A percentile compares a stretch with the other conserved stretches of the same genome.
Conservation (phyloP, 805 yeast genomes). For the Metschnikowia arizonensis region DNA sequence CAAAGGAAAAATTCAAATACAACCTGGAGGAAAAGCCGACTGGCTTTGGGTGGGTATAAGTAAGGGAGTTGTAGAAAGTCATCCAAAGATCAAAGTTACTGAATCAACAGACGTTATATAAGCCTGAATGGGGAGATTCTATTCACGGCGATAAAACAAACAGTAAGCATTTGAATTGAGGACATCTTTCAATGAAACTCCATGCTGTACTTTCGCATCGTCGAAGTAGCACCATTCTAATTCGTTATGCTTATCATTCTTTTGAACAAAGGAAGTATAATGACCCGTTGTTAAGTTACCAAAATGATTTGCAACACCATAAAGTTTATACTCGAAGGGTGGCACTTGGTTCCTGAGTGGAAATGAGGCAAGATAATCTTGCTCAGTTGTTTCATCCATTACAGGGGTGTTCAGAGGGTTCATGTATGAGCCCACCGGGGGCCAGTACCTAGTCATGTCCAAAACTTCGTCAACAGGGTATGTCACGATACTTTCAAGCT, state of each 20-base stretch:
- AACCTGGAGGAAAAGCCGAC: constrained; percentile 41
- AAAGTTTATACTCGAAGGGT: constrained; percentile 73
- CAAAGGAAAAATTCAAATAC: constrained; percentile 56
- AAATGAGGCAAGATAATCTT: constrained; percentile 44
- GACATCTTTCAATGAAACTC: constrained; percentile 49
- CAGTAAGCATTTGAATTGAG: constrained; percentile 78
- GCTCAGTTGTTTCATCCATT: constrained; percentile 41
- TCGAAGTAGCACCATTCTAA: constrained; percentile 81
- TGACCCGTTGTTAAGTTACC: constrained; percentile 87
- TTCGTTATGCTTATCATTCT: constrained; percentile 41
- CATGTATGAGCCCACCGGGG: constrained; percentile 36
- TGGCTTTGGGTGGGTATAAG: constrained; percentile 70
- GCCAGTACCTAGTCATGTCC: constrained; percentile 74
- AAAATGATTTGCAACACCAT: constrained; percentile 79
- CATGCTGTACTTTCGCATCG: constrained; percentile 62
- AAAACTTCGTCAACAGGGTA: constrained; percentile 58
- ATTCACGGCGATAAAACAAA: constrained; percentile 59
- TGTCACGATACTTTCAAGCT: constrained; percentile 59
- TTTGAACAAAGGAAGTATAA: constrained; percentile 76
- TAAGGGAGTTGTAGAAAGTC: constrained; percentile 51
- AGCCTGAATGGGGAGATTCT: background rate
- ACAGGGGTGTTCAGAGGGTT: constrained; percentile 10
- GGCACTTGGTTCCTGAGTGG: constrained; percentile 69
- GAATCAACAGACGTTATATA: constrained; percentile 11
- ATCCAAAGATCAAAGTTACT: constrained; percentile 46